Percentiles rank a stretch among this genome's conserved stretches.
phyloP scores from a whole-genome alignment of 73 alveolate species.

The Uronychia setigera region DNA sequence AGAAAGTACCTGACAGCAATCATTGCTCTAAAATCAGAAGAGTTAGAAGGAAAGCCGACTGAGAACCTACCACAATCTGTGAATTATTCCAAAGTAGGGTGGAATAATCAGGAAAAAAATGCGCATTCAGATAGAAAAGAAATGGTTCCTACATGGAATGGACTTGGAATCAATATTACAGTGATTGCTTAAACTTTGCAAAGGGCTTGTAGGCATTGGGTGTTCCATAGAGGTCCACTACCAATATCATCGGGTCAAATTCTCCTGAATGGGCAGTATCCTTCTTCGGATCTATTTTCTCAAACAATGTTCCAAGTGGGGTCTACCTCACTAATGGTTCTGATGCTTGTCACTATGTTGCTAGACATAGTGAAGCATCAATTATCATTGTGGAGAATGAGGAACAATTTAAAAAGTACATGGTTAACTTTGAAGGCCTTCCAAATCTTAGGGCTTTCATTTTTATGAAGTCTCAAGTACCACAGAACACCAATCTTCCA shows the following conservation, averaged over 20 bases:
- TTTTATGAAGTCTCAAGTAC: slow-evolving; percentile 35
- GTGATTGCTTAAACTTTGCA: slow-evolving; percentile 64
- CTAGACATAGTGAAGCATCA: slow-evolving; percentile 72
- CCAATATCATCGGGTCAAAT: slow-evolving; percentile 70
- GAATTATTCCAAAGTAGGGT: too few species aligned
- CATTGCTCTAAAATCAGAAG: slow-evolving; percentile 53
- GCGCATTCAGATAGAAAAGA: too few species aligned
- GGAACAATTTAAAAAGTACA: slow-evolving; percentile 64
- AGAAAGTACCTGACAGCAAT: slow-evolving; percentile 59
- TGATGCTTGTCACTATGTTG: slow-evolving; percentile 81
- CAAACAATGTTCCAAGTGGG: slow-evolving; percentile 56
- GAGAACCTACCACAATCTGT: too few species aligned
- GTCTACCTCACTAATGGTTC: slow-evolving; percentile 66
- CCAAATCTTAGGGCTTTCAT: slow-evolving; percentile 62
- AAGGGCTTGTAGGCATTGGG: slow-evolving; percentile 78
- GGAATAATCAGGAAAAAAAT: too few species aligned
- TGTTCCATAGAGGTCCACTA: slow-evolving; percentile 54
- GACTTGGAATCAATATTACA: slow-evolving; percentile 70
- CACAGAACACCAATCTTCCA: slow-evolving; percentile 14
- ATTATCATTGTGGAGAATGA: slow-evolving; percentile 68
- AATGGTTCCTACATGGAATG: too few species aligned
- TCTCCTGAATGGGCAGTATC: slow-evolving; percentile 67
- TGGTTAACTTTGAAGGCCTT: slow-evolving; percentile 26
- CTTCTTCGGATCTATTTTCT: slow-evolving; percentile 51
- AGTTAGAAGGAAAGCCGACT: not conserved